Evolutionary conservation across 1,139 yeast species (phyloP), one percentile per base, ranked within the genome.

Genomic region (Magnusiomyces suaveolens): DNA sequence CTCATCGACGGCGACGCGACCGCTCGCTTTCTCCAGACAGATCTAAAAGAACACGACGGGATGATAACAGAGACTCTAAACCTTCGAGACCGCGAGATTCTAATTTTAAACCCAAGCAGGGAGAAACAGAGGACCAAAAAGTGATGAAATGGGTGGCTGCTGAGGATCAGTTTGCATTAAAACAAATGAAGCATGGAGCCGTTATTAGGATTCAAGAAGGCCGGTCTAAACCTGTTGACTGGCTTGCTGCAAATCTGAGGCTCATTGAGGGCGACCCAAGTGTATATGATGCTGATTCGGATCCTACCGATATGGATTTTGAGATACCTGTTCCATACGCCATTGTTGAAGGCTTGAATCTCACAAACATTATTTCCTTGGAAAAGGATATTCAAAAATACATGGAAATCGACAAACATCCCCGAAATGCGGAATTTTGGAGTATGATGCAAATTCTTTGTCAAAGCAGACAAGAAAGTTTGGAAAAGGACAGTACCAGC

Each of bases 131-230:
- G 23, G 56, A 51, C 12, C 25, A 39, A n/a, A 51, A 54, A 20
- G 48, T 56, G 24, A 62, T 56, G 25, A 62, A 63, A 52, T 66
- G 73, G 70, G 66, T 65, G 23, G 65, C 65, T 0, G 64, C 63
- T 33, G 74, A 70, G 53, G 70, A 67, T 46, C 61, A 57, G 21
- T 71, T 70, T 57, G 64, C 64, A 43, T 57, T 66, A 26, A 60
- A 61, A 52, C 74, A 71, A 56, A 64, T 62, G 53, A 62, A 63
- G 50, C 61, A 62, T 32, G 69, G 72, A 1, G 64, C 73, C 8
- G 55, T 64, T 46, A 65, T 69, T 23, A 63, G 73, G 4, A 59
- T 69, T 32, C 56, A 60, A 29, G 67, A 68, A 39, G 62, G 60
- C 12, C 57, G 73, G 4, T 63, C 63, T 3, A 57, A 57, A 23